These are phyloP conservation scores for Rhizoctonia solani DNA, from an alignment of 1,284 basidiomycete species.

Conservation along the genomic window DNA sequence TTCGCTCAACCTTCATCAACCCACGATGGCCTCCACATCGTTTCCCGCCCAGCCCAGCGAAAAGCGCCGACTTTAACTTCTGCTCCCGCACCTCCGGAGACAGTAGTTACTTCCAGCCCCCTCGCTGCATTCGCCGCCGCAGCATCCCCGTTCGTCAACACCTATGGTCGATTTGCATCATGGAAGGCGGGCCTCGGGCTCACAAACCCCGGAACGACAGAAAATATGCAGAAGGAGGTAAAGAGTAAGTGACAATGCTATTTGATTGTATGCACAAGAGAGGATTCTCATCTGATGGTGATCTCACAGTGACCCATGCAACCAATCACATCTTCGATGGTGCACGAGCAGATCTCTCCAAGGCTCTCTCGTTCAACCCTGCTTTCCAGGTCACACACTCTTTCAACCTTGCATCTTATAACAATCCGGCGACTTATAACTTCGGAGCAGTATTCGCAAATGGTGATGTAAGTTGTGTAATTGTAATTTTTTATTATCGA, in stretches of 20 bases:
- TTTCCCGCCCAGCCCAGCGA: conserved; percentile 16
- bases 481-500: conserved; percentile 1
- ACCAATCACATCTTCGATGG: conserved; percentile 98
- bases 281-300: background rate
- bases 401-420: conserved; percentile 84
- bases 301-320: conserved; percentile 75
- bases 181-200: conserved; percentile 82
- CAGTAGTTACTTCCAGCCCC: conserved; percentile 38
- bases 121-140: conserved; percentile 44
- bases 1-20: background rate
- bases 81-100: conserved; percentile 1
- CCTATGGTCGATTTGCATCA: conserved; percentile 71
- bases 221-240: conserved; percentile 89
- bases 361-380: conserved; percentile 90
- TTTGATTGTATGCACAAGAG: background rate
- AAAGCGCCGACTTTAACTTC: conserved; percentile 1
- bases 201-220: conserved; percentile 85
- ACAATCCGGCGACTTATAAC: conserved; percentile 81
- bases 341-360: conserved; percentile 92
- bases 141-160: conserved; percentile 63
- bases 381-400: conserved; percentile 98
- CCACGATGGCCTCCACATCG: conserved; percentile 23
- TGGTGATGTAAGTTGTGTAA: conserved; percentile 60
- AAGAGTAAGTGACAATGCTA: conserved; percentile 62
- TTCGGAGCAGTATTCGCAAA: conserved; percentile 94